These are phyloP conservation scores for Mycena amicta DNA, from an alignment of 768 basidiomycete species.

Conservation along the genomic window DNA sequence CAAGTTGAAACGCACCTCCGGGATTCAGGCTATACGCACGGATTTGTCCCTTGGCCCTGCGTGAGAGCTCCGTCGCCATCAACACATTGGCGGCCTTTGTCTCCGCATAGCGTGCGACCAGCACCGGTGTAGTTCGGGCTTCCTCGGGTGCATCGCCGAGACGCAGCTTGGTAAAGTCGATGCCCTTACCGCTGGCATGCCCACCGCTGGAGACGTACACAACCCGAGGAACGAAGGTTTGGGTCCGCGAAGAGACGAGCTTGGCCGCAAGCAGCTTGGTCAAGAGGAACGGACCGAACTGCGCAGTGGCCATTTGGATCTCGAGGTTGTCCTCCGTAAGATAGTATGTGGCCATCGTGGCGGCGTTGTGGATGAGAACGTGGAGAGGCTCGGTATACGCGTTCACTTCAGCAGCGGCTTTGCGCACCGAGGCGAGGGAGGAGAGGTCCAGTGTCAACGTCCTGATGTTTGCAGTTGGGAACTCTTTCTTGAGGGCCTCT, in stretches of 20 bases:
- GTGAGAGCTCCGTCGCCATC: neutral
- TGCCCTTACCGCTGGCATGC: neutral
- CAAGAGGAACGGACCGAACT: constrained; percentile 2
- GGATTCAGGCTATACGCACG: constrained; percentile 2
- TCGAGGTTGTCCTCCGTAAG: neutral
- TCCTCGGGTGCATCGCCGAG: neutral
- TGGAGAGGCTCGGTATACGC: no score
- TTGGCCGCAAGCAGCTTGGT: constrained; percentile 1
- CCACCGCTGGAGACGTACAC: neutral
- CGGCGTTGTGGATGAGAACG: no score
- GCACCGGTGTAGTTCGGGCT: no score
- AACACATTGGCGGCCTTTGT: neutral
- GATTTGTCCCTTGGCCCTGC: neutral
- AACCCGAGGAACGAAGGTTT: neutral
- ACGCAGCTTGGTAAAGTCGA: neutral
- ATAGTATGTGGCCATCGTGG: neutral
- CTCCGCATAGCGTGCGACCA: neutral
- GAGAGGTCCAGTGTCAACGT: constrained; percentile 1
- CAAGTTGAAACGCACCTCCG: no score
- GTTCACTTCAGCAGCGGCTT: neutral
- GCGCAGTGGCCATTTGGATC: neutral
- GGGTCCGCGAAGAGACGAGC: neutral
- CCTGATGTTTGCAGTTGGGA: neutral
- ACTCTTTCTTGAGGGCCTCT: neutral
- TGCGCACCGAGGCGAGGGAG: neutral